phyloP scores from a whole-genome alignment of 805 yeast species.

The Saturnispora zaruensis region DNA sequence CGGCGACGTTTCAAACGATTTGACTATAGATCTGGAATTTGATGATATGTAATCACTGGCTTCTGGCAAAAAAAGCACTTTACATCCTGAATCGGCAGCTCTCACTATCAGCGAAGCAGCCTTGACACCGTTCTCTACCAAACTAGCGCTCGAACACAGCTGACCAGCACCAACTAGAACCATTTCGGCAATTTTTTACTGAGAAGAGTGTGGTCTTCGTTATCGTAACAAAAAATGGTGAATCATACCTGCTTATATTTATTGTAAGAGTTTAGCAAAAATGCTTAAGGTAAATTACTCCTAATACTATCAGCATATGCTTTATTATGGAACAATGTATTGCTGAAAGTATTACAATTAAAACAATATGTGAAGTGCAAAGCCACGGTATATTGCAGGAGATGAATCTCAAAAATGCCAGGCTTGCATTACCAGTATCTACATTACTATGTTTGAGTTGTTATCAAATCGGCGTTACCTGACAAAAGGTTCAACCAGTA shows the following conservation, averaged over 20 bases:
- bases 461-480: too few species aligned
- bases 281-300: too few species aligned
- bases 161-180: slow-evolving; percentile 78
- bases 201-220: background rate
- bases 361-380: too few species aligned
- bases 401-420: too few species aligned
- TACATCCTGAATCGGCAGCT: slow-evolving; percentile 55
- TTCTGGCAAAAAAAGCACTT: slow-evolving; percentile 80
- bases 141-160: slow-evolving; percentile 60
- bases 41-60: slow-evolving; percentile 84
- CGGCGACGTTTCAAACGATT: slow-evolving; percentile 33
- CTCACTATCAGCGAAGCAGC: slow-evolving; percentile 52
- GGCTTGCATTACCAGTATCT: too few species aligned
- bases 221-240: background rate
- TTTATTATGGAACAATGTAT: too few species aligned
- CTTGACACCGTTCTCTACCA: slow-evolving; percentile 48
- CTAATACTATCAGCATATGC: too few species aligned
- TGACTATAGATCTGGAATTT: slow-evolving; percentile 52
- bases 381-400: too few species aligned
- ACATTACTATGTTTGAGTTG: too few species aligned
- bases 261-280: background rate
- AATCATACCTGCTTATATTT: background rate
- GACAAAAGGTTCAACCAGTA: too few species aligned
- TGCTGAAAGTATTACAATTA: too few species aligned
- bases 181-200: background rate